These are phyloP conservation scores for Spathaspora girioi DNA, from an alignment of 805 yeast species.

Conservation along the genomic window DNA sequence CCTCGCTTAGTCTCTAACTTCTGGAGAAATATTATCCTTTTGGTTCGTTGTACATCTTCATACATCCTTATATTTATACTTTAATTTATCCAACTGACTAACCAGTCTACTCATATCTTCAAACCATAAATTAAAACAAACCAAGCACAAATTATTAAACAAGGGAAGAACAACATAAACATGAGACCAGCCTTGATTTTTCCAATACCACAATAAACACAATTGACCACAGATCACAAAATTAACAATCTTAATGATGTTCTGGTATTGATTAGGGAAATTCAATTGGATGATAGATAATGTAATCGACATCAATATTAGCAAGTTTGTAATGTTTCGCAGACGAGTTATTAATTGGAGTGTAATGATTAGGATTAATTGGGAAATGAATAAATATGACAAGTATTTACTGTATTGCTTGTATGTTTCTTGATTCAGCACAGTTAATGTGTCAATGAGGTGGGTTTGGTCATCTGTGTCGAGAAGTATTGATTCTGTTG, in stretches of 20 bases:
- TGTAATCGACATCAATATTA: constrained; percentile 1
- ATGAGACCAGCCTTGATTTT: background rate
- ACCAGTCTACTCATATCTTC: constrained; percentile 7
- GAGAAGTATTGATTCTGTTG: constrained; percentile 1
- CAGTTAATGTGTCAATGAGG: constrained; percentile 2
- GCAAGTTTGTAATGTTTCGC: background rate
- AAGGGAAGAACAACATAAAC: constrained; percentile 5
- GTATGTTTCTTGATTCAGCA: constrained; percentile 2
- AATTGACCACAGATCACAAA: constrained; percentile 2
- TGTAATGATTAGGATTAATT: constrained; percentile 1
- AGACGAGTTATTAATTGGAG: background rate
- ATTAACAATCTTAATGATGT: background rate
- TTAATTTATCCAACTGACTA: constrained; percentile 9
- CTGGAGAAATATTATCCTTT: too few species aligned
- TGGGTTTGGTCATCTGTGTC: constrained; percentile 11
- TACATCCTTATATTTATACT: constrained; percentile 17
- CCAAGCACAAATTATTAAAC: constrained; percentile 9
- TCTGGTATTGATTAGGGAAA: background rate
- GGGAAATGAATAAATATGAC: constrained; percentile 1
- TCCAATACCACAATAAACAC: background rate
- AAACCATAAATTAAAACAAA: constrained; percentile 9
- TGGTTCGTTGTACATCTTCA: background rate
- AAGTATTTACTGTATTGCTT: background rate
- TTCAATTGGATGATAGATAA: constrained; percentile 2
- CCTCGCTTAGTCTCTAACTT: too few species aligned